Conservation (phyloP, 78 protist species). For the Dictyostelium brefeldianum region DNA sequence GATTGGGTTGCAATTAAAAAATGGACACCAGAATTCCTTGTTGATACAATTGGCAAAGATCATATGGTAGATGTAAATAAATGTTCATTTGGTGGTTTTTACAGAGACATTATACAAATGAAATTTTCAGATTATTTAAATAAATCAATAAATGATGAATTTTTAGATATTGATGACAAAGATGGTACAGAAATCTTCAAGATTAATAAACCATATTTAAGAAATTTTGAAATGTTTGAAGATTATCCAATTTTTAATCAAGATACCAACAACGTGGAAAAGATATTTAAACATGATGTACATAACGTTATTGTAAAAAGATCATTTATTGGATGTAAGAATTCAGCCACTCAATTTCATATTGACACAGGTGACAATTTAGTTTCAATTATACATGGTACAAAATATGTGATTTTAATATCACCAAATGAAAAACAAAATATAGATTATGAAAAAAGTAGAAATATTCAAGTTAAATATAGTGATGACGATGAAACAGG, state of each 20-base stretch:
- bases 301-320: slow-evolving; percentile 38
- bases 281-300: background rate
- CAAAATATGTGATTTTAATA: slow-evolving; percentile 17
- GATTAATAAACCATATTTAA: slow-evolving; percentile 13
- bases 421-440: slow-evolving; percentile 24
- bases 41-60: slow-evolving; percentile 23
- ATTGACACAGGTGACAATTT: slow-evolving; percentile 66
- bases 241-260: slow-evolving; percentile 31
- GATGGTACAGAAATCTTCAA: background rate
- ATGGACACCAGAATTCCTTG: slow-evolving; percentile 40
- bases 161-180: background rate
- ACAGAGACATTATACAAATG: slow-evolving; percentile 21
- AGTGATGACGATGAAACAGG: background rate
- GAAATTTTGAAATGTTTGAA: slow-evolving; percentile 47
- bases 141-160: background rate
- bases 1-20: slow-evolving; percentile 39
- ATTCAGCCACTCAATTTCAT: slow-evolving; percentile 43
- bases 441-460: background rate
- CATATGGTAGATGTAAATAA: slow-evolving; percentile 34
- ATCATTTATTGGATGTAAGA: slow-evolving; percentile 25
- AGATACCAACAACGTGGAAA: slow-evolving; percentile 4
- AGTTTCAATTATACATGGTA: slow-evolving; percentile 36
- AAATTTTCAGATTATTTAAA: slow-evolving; percentile 28
- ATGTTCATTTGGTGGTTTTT: slow-evolving; percentile 41
- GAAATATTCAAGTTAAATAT: background rate